phyloP scores from a whole-genome alignment of 2,329 filamentous ascomycete genomes.

The Xylariaceae sp. region DNA sequence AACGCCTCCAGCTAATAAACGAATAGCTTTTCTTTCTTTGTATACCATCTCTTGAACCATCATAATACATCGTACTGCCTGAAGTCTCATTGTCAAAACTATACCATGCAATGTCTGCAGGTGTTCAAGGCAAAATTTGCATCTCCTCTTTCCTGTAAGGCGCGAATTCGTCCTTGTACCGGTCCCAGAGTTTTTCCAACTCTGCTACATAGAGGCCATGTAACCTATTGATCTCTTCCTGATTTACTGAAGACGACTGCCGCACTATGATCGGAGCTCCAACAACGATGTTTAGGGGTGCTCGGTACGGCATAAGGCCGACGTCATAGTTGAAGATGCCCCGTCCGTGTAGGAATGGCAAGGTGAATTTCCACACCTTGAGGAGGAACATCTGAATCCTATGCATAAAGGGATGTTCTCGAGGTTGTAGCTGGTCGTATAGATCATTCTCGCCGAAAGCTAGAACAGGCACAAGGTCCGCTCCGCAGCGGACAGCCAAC shows the following conservation, averaged over 20 bases:
- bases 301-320: constrained; percentile 91
- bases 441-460: constrained; percentile 96
- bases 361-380: constrained; percentile 86
- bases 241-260: constrained; percentile 67
- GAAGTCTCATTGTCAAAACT: neutral
- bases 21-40: no score
- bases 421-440: constrained; percentile 86
- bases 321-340: constrained; percentile 98
- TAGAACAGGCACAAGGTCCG: constrained; percentile 90
- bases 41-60: no score
- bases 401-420: constrained; percentile 79
- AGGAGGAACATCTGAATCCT: constrained; percentile 84
- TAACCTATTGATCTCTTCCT: constrained; percentile 79
- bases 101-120: neutral
- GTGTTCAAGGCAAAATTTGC: constrained; percentile 59
- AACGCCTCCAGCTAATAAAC: no score
- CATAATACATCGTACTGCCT: no score
- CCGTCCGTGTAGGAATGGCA: constrained; percentile 87
- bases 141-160: constrained; percentile 68
- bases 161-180: constrained; percentile 80
- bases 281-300: constrained; percentile 87
- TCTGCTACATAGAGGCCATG: constrained; percentile 82
- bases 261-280: constrained; percentile 79
- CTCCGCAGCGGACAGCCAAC: constrained; percentile 88
- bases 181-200: constrained; percentile 74